A percentile compares a stretch with the other conserved stretches of the same genome.
These are phyloP conservation scores for Diaporthe nobilis DNA, from an alignment of 2,329 filamentous ascomycete species.

Conservation along the genomic window DNA sequence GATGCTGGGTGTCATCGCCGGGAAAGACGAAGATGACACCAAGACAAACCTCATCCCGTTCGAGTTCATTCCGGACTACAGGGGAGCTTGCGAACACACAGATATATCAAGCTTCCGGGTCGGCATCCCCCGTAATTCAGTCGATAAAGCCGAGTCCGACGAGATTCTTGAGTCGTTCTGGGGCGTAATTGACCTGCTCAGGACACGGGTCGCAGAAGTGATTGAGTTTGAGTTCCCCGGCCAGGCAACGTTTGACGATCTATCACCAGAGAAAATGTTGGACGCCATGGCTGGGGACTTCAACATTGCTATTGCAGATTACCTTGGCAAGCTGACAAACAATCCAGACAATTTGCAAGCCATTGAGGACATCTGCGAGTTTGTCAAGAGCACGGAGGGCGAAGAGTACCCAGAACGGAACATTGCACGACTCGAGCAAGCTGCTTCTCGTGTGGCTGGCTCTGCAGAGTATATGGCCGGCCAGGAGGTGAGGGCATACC, in stretches of 20 bases:
- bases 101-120: constrained; percentile 69
- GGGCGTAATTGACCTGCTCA: constrained; percentile 63
- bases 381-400: constrained; percentile 46
- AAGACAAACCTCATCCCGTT: constrained; percentile 60
- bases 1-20: constrained; percentile 55
- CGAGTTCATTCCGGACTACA: constrained; percentile 68
- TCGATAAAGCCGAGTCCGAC: constrained; percentile 64
- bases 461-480: neutral
- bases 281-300: constrained; percentile 69
- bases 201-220: constrained; percentile 65
- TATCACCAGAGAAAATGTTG: neutral
- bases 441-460: neutral
- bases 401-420: neutral
- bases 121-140: constrained; percentile 73
- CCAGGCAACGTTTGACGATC: neutral
- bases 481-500: neutral
- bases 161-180: constrained; percentile 69
- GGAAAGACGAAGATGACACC: constrained; percentile 64
- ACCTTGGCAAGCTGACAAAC: constrained; percentile 67
- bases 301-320: constrained; percentile 66
- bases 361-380: constrained; percentile 66
- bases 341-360: constrained; percentile 70
- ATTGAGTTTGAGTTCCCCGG: constrained; percentile 50
- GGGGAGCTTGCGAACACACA: constrained; percentile 67
- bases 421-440: neutral